Evolutionary conservation across 441 rosid species (phyloP), one percentile per base, ranked within the genome.

Genomic region (Mallotus japonicus): DNA sequence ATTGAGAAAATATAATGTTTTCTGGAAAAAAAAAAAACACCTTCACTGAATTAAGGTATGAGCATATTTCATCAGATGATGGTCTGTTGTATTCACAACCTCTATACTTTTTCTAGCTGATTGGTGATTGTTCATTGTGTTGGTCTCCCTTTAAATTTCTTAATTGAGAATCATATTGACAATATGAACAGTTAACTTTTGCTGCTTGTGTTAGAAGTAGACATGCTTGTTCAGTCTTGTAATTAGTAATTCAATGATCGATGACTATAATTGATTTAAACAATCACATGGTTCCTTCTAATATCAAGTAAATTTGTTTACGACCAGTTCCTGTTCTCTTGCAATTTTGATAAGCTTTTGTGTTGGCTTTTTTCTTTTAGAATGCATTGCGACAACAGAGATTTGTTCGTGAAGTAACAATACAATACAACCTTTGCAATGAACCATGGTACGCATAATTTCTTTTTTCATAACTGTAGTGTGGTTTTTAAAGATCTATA

Each of bases 391-490:
- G 99, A 77, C 99, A 93, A 70, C 99, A 95, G 81, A 87, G 94
- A 82, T 95, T 89, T 87, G 98, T 93, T 53, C 92, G 98, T 46
- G 99, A 95, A 87, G 99, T 95, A 60, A 93, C 97, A 50, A 92
- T 95, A 77, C 99, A 95, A 73, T 95, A 93, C 90, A 95, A 93
- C 79, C 96, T 95, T 77, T 95, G 99, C 89, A 91, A 95, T 84
- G 99, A 95, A 81, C 99, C 99, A 55, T 95, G 98, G 99, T 95
- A 92, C 55, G 75, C 72, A 70, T 78, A 60, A 76, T 49, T 42
- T 62, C 46, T 32, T 55, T 17, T 68, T 65, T 80, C 10, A 62
- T 63, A 44, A 50, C 63, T 49, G 24, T 12, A 49, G 3, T 69
- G 20, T 67, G 34, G 24, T 53, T 15, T 53, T 20, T 46, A 61